Conservation (phyloP, 2,329 filamentous ascomycete genomes). For the Laburnicola sp. region DNA sequence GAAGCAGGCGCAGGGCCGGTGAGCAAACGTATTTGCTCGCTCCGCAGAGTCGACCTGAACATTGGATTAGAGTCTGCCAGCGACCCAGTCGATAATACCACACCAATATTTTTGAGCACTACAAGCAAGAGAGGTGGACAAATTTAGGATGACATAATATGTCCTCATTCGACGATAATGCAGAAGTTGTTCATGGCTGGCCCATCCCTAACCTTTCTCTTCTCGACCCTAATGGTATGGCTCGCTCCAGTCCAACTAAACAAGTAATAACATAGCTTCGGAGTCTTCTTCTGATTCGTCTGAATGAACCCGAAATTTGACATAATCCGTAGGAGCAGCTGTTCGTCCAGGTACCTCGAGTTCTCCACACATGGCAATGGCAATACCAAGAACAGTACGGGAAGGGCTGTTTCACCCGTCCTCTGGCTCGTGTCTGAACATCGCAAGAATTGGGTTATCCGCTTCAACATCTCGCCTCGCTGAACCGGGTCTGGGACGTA, state of each 20-base stretch:
- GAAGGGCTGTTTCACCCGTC: constrained; percentile 41
- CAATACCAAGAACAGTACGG: constrained; percentile 83
- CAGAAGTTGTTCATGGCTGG: constrained; percentile 86
- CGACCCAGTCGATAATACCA: too few species aligned
- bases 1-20: too few species aligned
- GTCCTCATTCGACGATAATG: constrained; percentile 61
- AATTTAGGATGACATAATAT: too few species aligned
- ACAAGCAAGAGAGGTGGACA: too few species aligned
- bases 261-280: constrained; percentile 87
- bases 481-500: constrained; percentile 78
- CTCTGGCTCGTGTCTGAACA: constrained; percentile 10
- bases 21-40: too few species aligned
- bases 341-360: constrained; percentile 82
- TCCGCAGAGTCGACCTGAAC: too few species aligned
- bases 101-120: too few species aligned
- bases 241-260: constrained; percentile 61
- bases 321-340: constrained; percentile 73
- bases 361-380: constrained; percentile 87
- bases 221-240: constrained; percentile 58
- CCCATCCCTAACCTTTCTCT: constrained; percentile 77
- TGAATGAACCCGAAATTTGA: constrained; percentile 70
- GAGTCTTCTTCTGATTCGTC: constrained; percentile 69
- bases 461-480: constrained; percentile 79
- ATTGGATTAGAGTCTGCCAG: too few species aligned
- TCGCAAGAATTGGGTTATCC: constrained; percentile 40